Evolutionary conservation across 1,284 basidiomycete genomes (phyloP), one percentile per base, ranked within the genome.

Genomic region (Nidula niveotomentosa): DNA sequence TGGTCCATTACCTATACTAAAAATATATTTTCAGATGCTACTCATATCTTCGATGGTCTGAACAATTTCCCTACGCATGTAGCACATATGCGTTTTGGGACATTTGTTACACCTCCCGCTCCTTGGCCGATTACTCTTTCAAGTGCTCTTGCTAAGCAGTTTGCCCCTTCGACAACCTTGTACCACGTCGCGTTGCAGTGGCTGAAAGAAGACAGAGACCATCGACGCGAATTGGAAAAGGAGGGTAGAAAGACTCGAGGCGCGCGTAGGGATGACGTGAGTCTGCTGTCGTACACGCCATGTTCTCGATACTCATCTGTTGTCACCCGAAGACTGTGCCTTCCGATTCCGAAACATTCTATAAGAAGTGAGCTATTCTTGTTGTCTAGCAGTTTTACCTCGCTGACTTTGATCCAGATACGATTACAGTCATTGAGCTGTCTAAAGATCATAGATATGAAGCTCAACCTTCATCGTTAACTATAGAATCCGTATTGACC

Each of bases 21-120:
- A 48, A 55, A 44, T 53, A 44, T 53, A n/a, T 10, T 51, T 57
- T 35, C 63, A 94, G 92, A 97, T 76, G 94, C 94, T 6, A 97
- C 95, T 0, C 95, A 98, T 71, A 97, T 98, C 64, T 96, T 95
- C 63, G 95, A 98, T 68, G 95, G 95, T 5, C 73, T 97, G 34
- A 83, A 84, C 63, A 70, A 78, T 33, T 96, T 96, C 76, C 95
- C 95, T 2, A 96, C 94, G 0, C 91, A 96, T 66, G 78, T 97
- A 55, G 87, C 87, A 5, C 95, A 97, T 69, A 90, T 98, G 82
- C 86, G 90, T 51, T 79, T 94, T 51, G 95, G 95, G 9, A 73
- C 78, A 9, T 85, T 94, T 56, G 80, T 89, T 12, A 81, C 77
- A 1, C 76, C 79, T 18, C 87, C 91, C 2, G 78, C 83, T 13